phyloP scores from a whole-genome alignment of 108 stramenopile species.

The Nitzschia putrida region DNA sequence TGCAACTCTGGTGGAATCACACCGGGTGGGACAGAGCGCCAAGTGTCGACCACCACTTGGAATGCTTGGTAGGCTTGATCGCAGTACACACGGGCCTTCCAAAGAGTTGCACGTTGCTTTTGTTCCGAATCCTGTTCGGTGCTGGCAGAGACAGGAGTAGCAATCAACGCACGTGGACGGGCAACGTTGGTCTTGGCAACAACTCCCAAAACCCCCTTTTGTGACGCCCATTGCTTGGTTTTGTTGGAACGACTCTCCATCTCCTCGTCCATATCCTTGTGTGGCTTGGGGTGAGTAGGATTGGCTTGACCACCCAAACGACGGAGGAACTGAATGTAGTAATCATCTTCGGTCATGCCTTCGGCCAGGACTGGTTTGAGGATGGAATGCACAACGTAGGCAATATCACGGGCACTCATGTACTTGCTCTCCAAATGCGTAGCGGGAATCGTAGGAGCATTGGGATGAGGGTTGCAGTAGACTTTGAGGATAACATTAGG shows the following conservation, averaged over 20 bases:
- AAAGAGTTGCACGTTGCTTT: conserved; percentile 55
- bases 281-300: conserved; percentile 43
- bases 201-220: conserved; percentile 69
- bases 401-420: conserved; percentile 73
- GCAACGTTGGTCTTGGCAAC: conserved; percentile 68
- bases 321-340: conserved; percentile 47
- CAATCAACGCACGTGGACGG: conserved; percentile 78
- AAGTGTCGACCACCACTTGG: conserved; percentile 65
- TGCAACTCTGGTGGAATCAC: conserved; percentile 66
- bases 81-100: conserved; percentile 82
- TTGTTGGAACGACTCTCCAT: conserved; percentile 52
- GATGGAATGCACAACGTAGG: conserved; percentile 77
- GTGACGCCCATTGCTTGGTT: conserved; percentile 68
- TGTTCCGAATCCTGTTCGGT: conserved; percentile 41
- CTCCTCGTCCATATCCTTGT: conserved; percentile 52
- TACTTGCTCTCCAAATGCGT: conserved; percentile 42
- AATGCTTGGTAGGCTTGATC: conserved; percentile 83
- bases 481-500: conserved; percentile 7
- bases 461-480: conserved; percentile 67
- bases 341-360: conserved; percentile 46
- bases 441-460: conserved; percentile 69
- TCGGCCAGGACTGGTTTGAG: conserved; percentile 57
- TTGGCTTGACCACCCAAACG: conserved; percentile 31
- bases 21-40: conserved; percentile 49
- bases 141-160: conserved; percentile 45